These are phyloP conservation scores for Miamiensis avidus DNA, from an alignment of 169 alveolate species.

Conservation along the genomic window DNA sequence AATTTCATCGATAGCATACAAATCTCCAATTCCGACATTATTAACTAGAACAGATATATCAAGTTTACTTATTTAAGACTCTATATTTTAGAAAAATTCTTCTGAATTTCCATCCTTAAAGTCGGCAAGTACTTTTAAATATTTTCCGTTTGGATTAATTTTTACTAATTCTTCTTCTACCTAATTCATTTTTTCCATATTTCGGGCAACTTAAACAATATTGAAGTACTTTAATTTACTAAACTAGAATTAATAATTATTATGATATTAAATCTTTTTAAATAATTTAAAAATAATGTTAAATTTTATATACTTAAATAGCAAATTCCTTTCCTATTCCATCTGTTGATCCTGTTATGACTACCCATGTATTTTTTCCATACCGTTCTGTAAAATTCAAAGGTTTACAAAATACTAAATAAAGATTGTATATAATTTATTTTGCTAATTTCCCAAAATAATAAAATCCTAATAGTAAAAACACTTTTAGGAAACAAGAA, in stretches of 20 bases:
- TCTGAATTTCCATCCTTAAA: constrained; percentile 1
- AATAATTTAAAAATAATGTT: no score
- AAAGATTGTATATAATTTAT: no score
- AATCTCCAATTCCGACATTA: constrained; percentile 42
- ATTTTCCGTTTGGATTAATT: neutral
- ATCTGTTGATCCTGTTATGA: constrained; percentile 68
- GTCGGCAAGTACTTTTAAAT: constrained; percentile 4
- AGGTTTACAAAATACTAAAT: no score
- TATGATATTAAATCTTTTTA: no score
- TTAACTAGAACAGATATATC: constrained; percentile 44
- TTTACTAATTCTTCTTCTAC: constrained; percentile 27
- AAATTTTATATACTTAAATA: no score
- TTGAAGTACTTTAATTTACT: constrained; percentile 56
- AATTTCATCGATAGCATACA: no score
- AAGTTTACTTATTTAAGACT: constrained; percentile 13
- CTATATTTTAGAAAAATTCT: constrained; percentile 22
- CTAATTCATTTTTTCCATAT: constrained; percentile 39
- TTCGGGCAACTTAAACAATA: constrained; percentile 48
- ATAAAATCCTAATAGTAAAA: no score
- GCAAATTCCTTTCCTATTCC: constrained; percentile 69
- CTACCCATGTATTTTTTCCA: constrained; percentile 43
- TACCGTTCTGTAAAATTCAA: neutral
- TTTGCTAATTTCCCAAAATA: no score
- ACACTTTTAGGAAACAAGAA: no score
- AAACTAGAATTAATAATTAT: no score